Conservation (phyloP, 2,329 filamentous ascomycete genomes). For the Mycosphaerella sp. region DNA sequence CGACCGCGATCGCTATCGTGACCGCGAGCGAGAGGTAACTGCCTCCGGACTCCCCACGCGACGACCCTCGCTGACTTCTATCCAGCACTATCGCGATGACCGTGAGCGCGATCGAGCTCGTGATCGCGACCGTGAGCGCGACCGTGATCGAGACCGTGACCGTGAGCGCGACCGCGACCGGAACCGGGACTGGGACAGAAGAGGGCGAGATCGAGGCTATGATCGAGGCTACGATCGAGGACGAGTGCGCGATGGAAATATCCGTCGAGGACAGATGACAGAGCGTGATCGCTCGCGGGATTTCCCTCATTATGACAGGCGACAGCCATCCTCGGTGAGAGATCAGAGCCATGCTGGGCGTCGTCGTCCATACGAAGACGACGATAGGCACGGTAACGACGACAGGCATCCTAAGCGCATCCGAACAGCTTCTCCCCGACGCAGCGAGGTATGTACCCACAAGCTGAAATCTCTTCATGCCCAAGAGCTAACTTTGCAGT, state of each 20-base stretch:
- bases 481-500: constrained; percentile 17
- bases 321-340: constrained; percentile 19
- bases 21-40: constrained; percentile 14
- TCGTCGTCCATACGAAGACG: constrained; percentile 50
- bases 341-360: constrained; percentile 38
- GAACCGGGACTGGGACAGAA: constrained; percentile 17
- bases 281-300: constrained; percentile 23
- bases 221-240: constrained; percentile 1
- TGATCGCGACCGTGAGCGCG: constrained; percentile 16
- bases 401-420: constrained; percentile 52
- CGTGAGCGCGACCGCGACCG: constrained; percentile 18
- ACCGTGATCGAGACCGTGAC: constrained; percentile 14
- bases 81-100: constrained; percentile 11
- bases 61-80: constrained; percentile 8
- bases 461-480: too few relatives aligned
- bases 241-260: constrained; percentile 21
- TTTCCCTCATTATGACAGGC: constrained; percentile 35
- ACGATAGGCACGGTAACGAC: constrained; percentile 21
- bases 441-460: constrained; percentile 16
- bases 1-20: constrained; percentile 22
- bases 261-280: constrained; percentile 12
- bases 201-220: constrained; percentile 16
- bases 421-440: constrained; percentile 11
- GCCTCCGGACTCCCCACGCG: not conserved
- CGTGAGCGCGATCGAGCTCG: constrained; percentile 16